A percentile compares a stretch with the other conserved stretches of the same genome.
Conservation (phyloP, 176 grass and related monocot genomes). For the Echinochloa phyllopogon region DNA sequence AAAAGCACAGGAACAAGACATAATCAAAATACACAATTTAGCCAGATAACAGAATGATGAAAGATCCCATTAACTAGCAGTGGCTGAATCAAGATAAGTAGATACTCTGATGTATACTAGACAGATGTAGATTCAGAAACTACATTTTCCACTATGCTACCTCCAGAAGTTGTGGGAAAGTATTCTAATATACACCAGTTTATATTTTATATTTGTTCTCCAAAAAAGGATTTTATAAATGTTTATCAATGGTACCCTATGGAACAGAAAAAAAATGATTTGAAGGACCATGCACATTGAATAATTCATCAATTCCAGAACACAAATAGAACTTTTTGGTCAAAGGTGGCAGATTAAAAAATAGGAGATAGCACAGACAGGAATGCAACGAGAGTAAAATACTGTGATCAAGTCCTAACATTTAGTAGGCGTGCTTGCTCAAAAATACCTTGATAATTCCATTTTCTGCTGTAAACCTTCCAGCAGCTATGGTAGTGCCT, state of each 20-base stretch:
- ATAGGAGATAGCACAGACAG: neutral
- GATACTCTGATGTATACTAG: neutral
- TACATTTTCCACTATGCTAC: neutral
- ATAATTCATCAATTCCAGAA: neutral
- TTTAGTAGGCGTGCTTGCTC: neutral
- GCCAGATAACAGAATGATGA: neutral
- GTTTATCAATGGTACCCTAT: neutral
- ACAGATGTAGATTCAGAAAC: neutral
- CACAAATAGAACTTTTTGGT: neutral
- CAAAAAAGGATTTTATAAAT: neutral
- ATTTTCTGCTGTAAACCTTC: conserved; percentile 73
- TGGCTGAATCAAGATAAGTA: neutral
- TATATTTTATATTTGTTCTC: neutral
- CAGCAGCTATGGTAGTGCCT: conserved; percentile 87
- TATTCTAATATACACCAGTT: neutral
- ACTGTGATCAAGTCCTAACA: neutral
- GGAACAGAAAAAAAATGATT: conserved; percentile 8
- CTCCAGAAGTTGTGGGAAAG: neutral
- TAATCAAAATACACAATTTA: neutral
- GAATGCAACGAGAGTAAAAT: conserved; percentile 24
- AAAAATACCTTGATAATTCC: conserved; percentile 75
- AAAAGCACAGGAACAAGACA: neutral
- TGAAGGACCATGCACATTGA: neutral
- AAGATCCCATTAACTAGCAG: neutral
- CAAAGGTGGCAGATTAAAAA: neutral